Percentiles rank a stretch among this genome's conserved stretches.
These are phyloP conservation scores for Pyrenochaeta sp. DNA, from an alignment of 2,329 filamentous ascomycete species.

Conservation along the genomic window DNA sequence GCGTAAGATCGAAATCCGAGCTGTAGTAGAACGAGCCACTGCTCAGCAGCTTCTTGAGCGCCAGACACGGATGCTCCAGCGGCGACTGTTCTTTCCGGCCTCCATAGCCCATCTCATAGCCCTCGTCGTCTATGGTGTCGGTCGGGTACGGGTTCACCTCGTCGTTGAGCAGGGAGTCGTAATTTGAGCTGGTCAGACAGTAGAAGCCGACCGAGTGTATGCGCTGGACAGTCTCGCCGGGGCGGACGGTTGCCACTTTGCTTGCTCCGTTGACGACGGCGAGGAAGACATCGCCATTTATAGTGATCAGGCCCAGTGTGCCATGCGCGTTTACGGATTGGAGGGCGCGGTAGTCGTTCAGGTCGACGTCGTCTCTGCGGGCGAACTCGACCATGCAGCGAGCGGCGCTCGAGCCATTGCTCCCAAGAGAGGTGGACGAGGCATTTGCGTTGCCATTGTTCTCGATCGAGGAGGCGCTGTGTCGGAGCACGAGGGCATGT, in stretches of 20 bases:
- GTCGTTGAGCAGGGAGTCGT: constrained; percentile 75
- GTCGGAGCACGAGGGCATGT: constrained; percentile 84
- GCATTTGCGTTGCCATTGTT: constrained; percentile 59
- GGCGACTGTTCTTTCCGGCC: constrained; percentile 71
- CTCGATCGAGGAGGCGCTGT: constrained; percentile 72
- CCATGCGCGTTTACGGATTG: constrained; percentile 79
- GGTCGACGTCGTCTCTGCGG: constrained; percentile 67
- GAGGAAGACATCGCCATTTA: constrained; percentile 85
- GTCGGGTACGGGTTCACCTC: constrained; percentile 64
- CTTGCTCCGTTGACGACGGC: constrained; percentile 84
- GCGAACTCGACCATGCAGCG: constrained; percentile 91
- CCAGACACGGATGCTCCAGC: constrained; percentile 86
- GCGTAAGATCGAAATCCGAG: constrained; percentile 96
- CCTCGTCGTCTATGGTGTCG: constrained; percentile 62
- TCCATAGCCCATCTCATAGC: constrained; percentile 58
- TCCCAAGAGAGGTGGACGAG: constrained; percentile 60
- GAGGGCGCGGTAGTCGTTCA: constrained; percentile 79
- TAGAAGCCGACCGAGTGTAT: constrained; percentile 90
- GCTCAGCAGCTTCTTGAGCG: constrained; percentile 88
- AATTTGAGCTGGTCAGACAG: constrained; percentile 85
- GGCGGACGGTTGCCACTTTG: constrained; percentile 80
- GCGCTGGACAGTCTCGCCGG: constrained; percentile 86
- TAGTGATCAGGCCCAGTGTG: constrained; percentile 85
- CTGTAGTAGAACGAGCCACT: constrained; percentile 98
- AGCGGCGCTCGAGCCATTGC: constrained; percentile 49